These are phyloP conservation scores for Boletus sp. DNA, from an alignment of 1,284 basidiomycete species.

Conservation along the genomic window DNA sequence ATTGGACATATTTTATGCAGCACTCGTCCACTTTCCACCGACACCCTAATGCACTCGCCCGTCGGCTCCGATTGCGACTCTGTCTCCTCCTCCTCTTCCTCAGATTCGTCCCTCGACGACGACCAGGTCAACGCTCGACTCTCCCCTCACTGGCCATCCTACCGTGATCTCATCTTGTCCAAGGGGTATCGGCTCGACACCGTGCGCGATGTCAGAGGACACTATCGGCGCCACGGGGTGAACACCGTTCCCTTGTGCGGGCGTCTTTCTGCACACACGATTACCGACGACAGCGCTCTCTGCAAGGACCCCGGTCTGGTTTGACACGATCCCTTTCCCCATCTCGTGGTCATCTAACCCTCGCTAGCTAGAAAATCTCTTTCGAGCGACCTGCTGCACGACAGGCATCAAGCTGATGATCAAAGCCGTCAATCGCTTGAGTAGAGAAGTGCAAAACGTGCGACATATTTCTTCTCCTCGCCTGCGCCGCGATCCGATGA, in stretches of 20 bases:
- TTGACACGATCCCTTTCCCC: constrained; percentile 22
- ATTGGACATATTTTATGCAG: constrained; percentile 8
- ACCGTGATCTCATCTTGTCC: constrained; percentile 44
- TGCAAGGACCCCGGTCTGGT: constrained; percentile 70
- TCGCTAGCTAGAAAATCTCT: constrained; percentile 62
- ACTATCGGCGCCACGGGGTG: constrained; percentile 20
- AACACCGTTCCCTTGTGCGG: constrained; percentile 31
- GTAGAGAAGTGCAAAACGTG: constrained; percentile 59
- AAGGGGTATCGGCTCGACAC: constrained; percentile 65
- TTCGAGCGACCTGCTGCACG: constrained; percentile 53
- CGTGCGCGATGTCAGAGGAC: constrained; percentile 51
- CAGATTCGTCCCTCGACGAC: constrained; percentile 53
- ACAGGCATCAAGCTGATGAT: constrained; percentile 55
- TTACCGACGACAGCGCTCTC: constrained; percentile 51
- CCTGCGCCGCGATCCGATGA: constrained; percentile 56
- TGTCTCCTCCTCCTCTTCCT: constrained; percentile 34
- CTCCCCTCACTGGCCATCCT: constrained; percentile 56
- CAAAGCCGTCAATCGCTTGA: constrained; percentile 61
- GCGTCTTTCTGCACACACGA: constrained; percentile 35
- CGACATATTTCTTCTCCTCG: constrained; percentile 50
- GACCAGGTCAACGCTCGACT: constrained; percentile 58
- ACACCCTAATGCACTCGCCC: constrained; percentile 20
- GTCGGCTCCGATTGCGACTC: constrained; percentile 33
- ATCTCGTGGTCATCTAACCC: constrained; percentile 7
- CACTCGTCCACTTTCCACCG: not conserved